Conservation (phyloP, 176 grass and related monocot genomes). For the Hordeum marinum region DNA sequence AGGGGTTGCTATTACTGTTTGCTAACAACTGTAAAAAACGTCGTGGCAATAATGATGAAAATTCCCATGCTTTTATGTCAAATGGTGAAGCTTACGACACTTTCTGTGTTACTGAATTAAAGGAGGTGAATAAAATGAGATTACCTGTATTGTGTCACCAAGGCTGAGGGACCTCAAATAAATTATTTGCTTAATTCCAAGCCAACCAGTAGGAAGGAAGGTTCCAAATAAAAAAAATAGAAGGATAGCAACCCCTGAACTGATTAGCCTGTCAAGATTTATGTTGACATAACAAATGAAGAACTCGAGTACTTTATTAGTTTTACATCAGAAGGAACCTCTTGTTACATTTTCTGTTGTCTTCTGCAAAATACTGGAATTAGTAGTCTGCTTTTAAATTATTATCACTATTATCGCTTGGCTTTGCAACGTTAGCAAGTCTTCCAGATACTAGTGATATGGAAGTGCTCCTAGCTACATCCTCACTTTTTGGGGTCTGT, state of each 20-base stretch:
- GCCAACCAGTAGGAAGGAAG: constrained; percentile 30
- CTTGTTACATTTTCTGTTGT: neutral
- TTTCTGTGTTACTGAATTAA: constrained; percentile 18
- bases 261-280: neutral
- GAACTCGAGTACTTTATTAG: neutral
- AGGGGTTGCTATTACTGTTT: too few species aligned
- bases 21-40: neutral
- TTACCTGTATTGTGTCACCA: constrained; percentile 7
- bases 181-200: constrained; percentile 21
- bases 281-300: neutral
- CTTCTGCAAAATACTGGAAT: neutral
- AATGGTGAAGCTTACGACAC: constrained; percentile 21
- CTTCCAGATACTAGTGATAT: neutral
- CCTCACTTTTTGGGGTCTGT: neutral
- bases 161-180: constrained; percentile 29
- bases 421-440: neutral
- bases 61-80: constrained; percentile 4
- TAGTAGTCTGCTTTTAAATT: neutral
- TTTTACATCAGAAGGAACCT: neutral
- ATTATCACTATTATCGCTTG: neutral
- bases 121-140: constrained; percentile 20
- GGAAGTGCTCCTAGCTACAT: neutral
- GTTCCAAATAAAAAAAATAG: constrained; percentile 33
- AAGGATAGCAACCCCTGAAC: neutral
- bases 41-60: constrained; percentile 6